Base-by-base conservation (phyloP, 805 yeast genomes). In the Lachancea cidri region DNA sequence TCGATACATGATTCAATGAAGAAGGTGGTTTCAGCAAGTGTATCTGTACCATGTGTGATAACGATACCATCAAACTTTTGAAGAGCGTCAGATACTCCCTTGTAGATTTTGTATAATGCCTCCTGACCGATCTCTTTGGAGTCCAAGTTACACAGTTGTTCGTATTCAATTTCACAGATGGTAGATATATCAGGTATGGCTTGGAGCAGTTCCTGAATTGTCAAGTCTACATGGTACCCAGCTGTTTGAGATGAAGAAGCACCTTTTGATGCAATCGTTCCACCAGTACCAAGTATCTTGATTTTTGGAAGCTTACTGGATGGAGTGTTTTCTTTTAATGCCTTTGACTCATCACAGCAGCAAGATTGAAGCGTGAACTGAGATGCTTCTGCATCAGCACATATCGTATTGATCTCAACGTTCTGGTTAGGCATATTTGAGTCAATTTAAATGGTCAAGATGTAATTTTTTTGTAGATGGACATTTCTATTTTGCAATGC, bases 41-140 rank as follows among this genome's bases (percentile, higher is more conserved):
- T 76, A 52, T 79, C 86, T 5, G 86, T 79, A n/a, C 86, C 86
- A 56, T 79, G 86, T 1, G 84, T 79, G 29, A 79, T 74, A 33
- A 79, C 84, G 15, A 78, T 71, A 31, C 83, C 84, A 50, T 76
- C 78, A 47, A 68, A 74, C 13, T 55, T 57, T 33, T 60, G 65
- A 29, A 77, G 54, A 24, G 73, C 72, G 17, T 66, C 66, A 9
- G 70, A 58, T 15, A 79, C 67, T 42, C 73, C 72, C 33, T 64
- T 57, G 45, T 76, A 70, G 36, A 79, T 67, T 36, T 64, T 61
- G 39, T 70, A 52, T 41, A 79, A 60, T 32, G 75, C 72, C 1
- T 52, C 49, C 35, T 73, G 70, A 30, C 74, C 70, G 22, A 79
- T 67, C 44, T 77, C 79, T 45, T 76, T 77, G 2, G 84, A 79